Evolutionary conservation across 2,329 filamentous ascomycete genomes (phyloP).

Genomic region (Trichoderma atrobrunneum): DNA sequence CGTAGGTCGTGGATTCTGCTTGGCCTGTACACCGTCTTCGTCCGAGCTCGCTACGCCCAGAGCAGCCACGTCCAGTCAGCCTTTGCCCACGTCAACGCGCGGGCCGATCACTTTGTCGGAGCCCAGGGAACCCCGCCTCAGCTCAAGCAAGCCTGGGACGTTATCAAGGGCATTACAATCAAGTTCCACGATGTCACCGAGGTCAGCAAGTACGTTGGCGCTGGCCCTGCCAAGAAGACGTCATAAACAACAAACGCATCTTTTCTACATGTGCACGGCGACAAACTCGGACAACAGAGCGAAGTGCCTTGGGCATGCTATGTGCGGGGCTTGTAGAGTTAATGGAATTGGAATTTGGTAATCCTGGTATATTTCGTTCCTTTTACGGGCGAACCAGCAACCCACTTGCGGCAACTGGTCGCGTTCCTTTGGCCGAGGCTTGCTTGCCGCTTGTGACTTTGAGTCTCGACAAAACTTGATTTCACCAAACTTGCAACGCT

Average conservation of each 20-base stretch:
- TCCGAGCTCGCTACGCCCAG: constrained; percentile 85
- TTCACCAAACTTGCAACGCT: background rate
- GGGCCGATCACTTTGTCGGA: constrained; percentile 77
- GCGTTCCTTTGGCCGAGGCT: background rate
- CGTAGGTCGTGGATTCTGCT: constrained; percentile 89
- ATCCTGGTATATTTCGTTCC: background rate
- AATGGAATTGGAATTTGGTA: background rate
- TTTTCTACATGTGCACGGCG: background rate
- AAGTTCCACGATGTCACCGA: constrained; percentile 81
- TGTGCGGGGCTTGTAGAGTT: background rate
- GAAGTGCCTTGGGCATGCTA: background rate
- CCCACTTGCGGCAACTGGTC: background rate
- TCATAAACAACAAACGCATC: constrained; percentile 31
- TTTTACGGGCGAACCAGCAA: background rate
- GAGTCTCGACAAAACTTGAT: background rate
- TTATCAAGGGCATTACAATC: constrained; percentile 67
- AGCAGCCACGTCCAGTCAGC: constrained; percentile 89
- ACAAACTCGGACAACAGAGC: background rate
- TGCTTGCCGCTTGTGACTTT: background rate
- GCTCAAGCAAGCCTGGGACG: constrained; percentile 76
- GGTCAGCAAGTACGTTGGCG: constrained; percentile 66
- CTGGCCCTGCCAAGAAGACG: constrained; percentile 49
- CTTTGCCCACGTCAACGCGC: constrained; percentile 67
- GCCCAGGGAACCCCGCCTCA: constrained; percentile 83
- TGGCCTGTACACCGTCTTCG: constrained; percentile 82